phyloP scores from a whole-genome alignment of 768 basidiomycete species.

The Hirschioporus abietinus region DNA sequence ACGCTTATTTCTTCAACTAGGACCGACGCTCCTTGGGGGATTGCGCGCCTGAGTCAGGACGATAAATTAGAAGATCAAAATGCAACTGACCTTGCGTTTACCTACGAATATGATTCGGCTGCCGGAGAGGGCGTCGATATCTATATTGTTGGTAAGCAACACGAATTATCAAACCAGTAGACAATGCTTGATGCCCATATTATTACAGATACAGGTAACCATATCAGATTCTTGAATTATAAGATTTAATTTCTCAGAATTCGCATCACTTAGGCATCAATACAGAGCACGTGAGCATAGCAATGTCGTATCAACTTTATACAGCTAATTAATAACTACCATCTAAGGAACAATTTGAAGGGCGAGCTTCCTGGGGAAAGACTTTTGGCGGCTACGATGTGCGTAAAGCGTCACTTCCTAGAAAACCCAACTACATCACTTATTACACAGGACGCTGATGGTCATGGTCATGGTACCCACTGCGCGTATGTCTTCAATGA shows the following conservation, averaged over 20 bases:
- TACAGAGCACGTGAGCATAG: constrained; percentile 16
- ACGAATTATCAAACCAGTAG: neutral
- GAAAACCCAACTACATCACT: neutral
- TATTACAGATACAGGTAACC: constrained; percentile 12
- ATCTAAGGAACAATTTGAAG: constrained; percentile 32
- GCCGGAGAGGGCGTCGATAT: constrained; percentile 35
- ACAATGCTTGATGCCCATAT: neutral
- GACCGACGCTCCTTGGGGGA: constrained; percentile 20
- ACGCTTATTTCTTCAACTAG: constrained; percentile 4
- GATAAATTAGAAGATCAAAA: constrained; percentile 11
- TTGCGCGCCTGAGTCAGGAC: constrained; percentile 16
- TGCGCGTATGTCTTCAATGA: constrained; percentile 13
- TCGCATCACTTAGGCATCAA: constrained; percentile 17
- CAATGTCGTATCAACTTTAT: neutral
- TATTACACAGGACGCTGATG: constrained; percentile 24
- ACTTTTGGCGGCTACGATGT: constrained; percentile 27
- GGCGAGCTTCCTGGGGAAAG: constrained; percentile 36
- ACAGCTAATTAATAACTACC: neutral
- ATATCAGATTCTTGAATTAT: neutral
- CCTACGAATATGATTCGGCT: constrained; percentile 26
- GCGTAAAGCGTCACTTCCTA: constrained; percentile 1
- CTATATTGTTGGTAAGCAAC: constrained; percentile 33
- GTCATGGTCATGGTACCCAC: constrained; percentile 41
- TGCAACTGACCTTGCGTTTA: constrained; percentile 16
- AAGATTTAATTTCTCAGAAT: neutral